Conservation (phyloP, 306 rosid genomes). For the Prunus fruticosa region DNA sequence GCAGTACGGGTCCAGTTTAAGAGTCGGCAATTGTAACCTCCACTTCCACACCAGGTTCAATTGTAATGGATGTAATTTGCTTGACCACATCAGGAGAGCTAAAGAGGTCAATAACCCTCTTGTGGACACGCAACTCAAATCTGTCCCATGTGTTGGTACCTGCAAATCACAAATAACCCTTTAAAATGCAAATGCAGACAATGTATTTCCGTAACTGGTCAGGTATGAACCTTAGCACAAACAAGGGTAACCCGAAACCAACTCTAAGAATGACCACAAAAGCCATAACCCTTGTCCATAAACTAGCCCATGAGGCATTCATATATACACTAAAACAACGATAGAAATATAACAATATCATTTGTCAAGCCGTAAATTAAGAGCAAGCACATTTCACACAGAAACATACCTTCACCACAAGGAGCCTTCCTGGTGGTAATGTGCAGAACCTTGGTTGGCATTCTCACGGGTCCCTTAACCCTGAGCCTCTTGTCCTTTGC, state of each 20-base stretch:
- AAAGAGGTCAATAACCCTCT: constrained; percentile 85
- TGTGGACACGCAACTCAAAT: constrained; percentile 89
- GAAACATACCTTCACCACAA: constrained; percentile 72
- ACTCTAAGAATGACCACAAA: too few relatives aligned
- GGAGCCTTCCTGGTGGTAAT: constrained; percentile 94
- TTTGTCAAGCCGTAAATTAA: too few relatives aligned
- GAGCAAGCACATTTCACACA: background rate
- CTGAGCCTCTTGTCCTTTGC: constrained; percentile 85
- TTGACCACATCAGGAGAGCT: constrained; percentile 96
- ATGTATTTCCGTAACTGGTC: too few relatives aligned
- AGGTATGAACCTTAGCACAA: background rate
- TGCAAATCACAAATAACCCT: constrained; percentile 16
- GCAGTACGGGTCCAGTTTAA: constrained; percentile 12
- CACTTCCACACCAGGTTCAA: constrained; percentile 93
- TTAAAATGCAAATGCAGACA: background rate
- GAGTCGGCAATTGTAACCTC: constrained; percentile 92
- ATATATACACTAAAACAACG: too few relatives aligned
- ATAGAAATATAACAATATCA: too few relatives aligned
- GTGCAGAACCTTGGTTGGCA: constrained; percentile 82
- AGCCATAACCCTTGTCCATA: too few relatives aligned
- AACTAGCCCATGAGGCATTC: too few relatives aligned
- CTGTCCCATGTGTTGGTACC: constrained; percentile 94
- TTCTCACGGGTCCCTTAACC: constrained; percentile 92
- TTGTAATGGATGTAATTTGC: constrained; percentile 91
- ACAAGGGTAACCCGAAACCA: background rate